Evolutionary conservation across 768 basidiomycete species (phyloP), one percentile per base, ranked within the genome.

Genomic region (Suillus subaureus): DNA sequence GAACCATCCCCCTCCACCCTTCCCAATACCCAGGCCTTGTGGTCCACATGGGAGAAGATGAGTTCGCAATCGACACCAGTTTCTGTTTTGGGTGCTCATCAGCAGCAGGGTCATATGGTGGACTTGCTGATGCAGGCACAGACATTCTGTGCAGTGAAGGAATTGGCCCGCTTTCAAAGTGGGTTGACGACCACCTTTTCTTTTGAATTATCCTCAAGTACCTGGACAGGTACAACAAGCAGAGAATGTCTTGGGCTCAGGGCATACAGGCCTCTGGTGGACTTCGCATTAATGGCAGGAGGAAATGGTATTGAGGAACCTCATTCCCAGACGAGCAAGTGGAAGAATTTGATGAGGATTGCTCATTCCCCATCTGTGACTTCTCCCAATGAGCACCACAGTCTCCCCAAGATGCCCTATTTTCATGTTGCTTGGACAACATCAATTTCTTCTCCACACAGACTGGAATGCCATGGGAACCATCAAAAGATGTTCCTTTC

Each of bases 311-410:
- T 56, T 33, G 62, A 45, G 79, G 79, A 0, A 55, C 54, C 0
- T 26, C 26, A 2, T 43, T 73, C 23, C 67, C 68, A 0, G 63
- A 73, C 55, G 74, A 69, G 0, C 33, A n/a, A 0, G 1, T 52
- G 0, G 70, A 77, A 47, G 77, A 81, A 63, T 79, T 75, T 60
- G 77, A 78, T 52, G 75, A 82, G 55, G 78, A 82, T 49, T 60
- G 66, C 6, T 2, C 35, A 0, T 69, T 66, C 40, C 69, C 70
- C 1, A 42, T 79, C 39, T 31, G 4, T 0, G 72, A 78, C 51
- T 71, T 73, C 2, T 78, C 78, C 1, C 0, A 3, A 2, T 11
- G 33, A 0, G 77, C 74, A 2, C 66, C 72, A 0, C 66, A 72
- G 0, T 73, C 69, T 4, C 2, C 12, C 0, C 39, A 70, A 9